These are phyloP conservation scores for Russula griseocarnosa DNA, from an alignment of 768 basidiomycete genomes.

Conservation along the genomic window DNA sequence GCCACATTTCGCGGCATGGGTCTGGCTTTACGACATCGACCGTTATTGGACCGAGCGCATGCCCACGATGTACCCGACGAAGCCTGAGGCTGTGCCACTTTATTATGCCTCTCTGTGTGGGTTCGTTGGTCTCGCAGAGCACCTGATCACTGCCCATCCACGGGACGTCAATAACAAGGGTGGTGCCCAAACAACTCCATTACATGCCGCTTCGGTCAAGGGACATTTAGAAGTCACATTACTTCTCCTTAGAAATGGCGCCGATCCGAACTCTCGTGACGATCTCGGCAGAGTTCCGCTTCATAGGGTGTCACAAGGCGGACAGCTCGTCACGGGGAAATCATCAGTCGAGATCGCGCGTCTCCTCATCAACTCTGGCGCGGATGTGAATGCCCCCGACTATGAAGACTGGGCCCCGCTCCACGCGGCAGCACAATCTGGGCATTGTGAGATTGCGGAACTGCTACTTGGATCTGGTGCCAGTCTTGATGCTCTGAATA, in stretches of 20 bases:
- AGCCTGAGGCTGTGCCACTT: not conserved
- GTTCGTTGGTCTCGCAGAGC: not conserved
- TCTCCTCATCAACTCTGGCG: not conserved
- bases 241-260: constrained; percentile 1
- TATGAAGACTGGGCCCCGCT: constrained; percentile 3
- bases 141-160: not conserved
- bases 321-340: not conserved
- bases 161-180: not conserved
- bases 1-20: constrained; percentile 11
- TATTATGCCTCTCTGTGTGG: constrained; percentile 17
- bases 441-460: not conserved
- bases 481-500: not conserved
- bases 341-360: not conserved
- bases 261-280: not conserved
- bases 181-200: not conserved
- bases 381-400: constrained; percentile 1
- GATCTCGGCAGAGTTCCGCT: not conserved
- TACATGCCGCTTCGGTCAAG: not conserved
- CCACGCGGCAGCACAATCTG: constrained; percentile 5
- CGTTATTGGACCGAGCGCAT: not conserved
- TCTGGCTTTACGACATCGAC: constrained; percentile 11
- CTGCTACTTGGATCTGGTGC: not conserved
- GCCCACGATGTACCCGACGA: not conserved
- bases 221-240: not conserved
- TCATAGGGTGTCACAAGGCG: not conserved